Evolutionary conservation across 192 early-diverging fungal species (phyloP).

Genomic region (Gonapodya sp.): DNA sequence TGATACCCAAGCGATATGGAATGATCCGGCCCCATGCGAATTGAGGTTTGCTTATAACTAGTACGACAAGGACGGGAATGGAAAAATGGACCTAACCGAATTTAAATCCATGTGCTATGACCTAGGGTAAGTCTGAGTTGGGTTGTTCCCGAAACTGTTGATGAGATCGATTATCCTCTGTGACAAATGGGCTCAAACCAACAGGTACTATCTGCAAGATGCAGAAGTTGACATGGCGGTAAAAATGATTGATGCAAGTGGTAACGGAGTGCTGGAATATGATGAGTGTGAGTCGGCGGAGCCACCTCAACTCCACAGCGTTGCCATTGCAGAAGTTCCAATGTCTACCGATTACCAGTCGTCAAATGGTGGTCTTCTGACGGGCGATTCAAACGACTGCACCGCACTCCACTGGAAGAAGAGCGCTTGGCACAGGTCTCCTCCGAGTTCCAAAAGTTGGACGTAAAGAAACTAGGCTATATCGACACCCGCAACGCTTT

Average conservation of each 20-base stretch:
- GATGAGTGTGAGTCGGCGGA: neutral
- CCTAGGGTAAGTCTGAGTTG: neutral
- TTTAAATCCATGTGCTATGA: neutral
- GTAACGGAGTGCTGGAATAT: neutral
- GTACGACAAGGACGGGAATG: neutral
- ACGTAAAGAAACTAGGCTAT: neutral
- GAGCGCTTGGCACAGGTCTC: neutral
- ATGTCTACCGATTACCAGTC: neutral
- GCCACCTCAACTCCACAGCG: too few species aligned
- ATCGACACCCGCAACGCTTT: neutral
- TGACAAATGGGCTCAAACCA: neutral
- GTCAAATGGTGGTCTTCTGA: neutral
- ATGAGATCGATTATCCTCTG: neutral
- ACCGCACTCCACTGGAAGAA: neutral
- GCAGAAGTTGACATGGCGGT: neutral
- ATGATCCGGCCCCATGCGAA: too few species aligned
- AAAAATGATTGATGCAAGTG: neutral
- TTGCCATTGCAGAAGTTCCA: neutral
- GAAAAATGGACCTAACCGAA: neutral
- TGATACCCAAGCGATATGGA: neutral
- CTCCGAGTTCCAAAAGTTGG: neutral
- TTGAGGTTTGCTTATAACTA: too few species aligned
- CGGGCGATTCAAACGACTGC: neutral
- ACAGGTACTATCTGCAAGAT: neutral
- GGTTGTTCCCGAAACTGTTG: neutral